Base-by-base conservation (phyloP, 805 yeast species). In the Saturnispora zaruensis region DNA sequence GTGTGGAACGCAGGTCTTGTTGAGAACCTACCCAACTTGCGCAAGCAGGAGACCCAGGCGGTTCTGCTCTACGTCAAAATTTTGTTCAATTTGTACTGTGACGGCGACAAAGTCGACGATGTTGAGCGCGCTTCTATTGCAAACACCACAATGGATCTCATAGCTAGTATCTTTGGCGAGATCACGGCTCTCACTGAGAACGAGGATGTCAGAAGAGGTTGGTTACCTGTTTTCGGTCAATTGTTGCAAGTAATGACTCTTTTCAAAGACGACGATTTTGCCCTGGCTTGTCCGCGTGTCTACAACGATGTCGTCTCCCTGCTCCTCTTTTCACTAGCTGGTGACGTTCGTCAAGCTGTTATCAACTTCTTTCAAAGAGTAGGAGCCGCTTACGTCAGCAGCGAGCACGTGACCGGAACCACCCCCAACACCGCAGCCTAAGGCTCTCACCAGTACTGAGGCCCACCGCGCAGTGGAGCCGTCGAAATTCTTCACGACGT, bases 211-310 rank as follows among this genome's bases (percentile, higher is more conserved):
- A 78, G 95, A 60, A 87, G 87, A 16, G 82, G 95, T 3, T 84
- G 97, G 95, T 76, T 85, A 59, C 97, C 98, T 0, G 97, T 93
- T 18, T 88, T 91, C 37, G 84, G 87, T 32, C 96, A 86, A 63
- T 84, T 93, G 23, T 70, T 84, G 55, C 89, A 85, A 63, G 96
- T 96, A 3, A 84, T 82, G 59, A 78, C 79, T 44, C 86, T 82
- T 60, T 75, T 93, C 56, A 86, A 84, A 57, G 86, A 81, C 46
- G 77, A 69, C 1, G 95, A 88, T 64, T 88, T 87, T 63, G 63
- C 63, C 33, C 64, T 65, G 47, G 72, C 78, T 59, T 75, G 85
- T 57, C 80, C 87, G 0, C 71, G 64, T 18, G 76, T 84, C 69
- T 85, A 83, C 64, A 73, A 71, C 32, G 68, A 79, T 46, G 79